A percentile compares a stretch with the other conserved stretches of the same genome.
Evolutionary conservation across 495 filamentous ascomycete genomes (phyloP).

Genomic region (Xylaria nigripes): DNA sequence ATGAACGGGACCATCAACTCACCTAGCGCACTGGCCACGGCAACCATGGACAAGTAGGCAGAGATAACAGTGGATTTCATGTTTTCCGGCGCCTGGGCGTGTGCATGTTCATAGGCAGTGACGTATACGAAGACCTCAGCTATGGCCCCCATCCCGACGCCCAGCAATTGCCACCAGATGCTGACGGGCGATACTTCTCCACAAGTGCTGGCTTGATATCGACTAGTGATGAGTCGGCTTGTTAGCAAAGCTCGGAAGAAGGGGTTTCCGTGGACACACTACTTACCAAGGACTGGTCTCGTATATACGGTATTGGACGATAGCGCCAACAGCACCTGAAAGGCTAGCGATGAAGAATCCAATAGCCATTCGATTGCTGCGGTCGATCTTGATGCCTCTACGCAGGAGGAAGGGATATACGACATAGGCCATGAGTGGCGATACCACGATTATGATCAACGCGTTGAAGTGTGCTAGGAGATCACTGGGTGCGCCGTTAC

Average conservation of each 20-base stretch:
- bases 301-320: constrained; percentile 62
- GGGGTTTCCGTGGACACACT: not conserved
- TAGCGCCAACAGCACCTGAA: constrained; percentile 40
- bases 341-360: constrained; percentile 54
- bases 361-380: constrained; percentile 57
- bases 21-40: constrained; percentile 45
- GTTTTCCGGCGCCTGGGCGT: constrained; percentile 49
- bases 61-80: constrained; percentile 57
- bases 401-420: constrained; percentile 54
- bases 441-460: constrained; percentile 57
- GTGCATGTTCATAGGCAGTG: constrained; percentile 56
- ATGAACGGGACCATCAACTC: constrained; percentile 48
- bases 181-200: constrained; percentile 36
- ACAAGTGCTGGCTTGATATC: constrained; percentile 37
- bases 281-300: constrained; percentile 41
- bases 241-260: constrained; percentile 1
- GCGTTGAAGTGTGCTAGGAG: constrained; percentile 56
- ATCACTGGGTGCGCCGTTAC: constrained; percentile 53
- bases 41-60: constrained; percentile 18
- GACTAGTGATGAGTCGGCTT: constrained; percentile 17
- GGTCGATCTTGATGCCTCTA: constrained; percentile 48
- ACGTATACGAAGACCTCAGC: constrained; percentile 55
- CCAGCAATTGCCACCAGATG: constrained; percentile 47
- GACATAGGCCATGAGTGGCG: constrained; percentile 52
- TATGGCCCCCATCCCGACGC: constrained; percentile 38